Base-by-base conservation (phyloP, 768 basidiomycete genomes). In the Agaricus sinodeliciosus region DNA sequence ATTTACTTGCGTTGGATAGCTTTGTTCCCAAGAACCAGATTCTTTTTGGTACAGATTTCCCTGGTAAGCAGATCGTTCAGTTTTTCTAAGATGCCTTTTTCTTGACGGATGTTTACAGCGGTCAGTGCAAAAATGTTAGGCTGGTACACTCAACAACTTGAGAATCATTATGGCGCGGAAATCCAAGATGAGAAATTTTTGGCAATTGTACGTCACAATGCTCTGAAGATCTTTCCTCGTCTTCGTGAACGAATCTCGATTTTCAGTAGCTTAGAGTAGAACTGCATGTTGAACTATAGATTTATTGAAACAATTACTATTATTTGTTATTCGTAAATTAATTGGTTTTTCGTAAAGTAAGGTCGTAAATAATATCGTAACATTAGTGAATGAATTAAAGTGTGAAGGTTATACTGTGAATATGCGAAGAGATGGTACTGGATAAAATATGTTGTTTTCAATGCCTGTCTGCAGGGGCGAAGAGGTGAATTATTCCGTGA, bases 11-110 rank as follows among this genome's bases (percentile, higher is more conserved):
- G 3, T 69, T 84, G 60, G 70, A 81, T 43, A 62, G 63, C 16
- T 81, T 85, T 60, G 74, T 80, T 2, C 61, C 68, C 18, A 61
- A 66, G 1, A 76, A 80, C 42, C 80, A 66, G 34, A 65, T 90
- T 49, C 67, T 89, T 22, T 88, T 85, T 63, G 87, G 87, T 37
- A 84, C 82, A 13, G 87, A 90, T 64, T 86, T 85, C 60, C 87
- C 87, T 49, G 87, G 87, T 85, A 63, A 51, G 68, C 58, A 50
- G 42, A 13, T 43, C 28, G 41, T 48, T 13, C 42, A 3, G 15
- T 25, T 42, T 26, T n/a, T 48, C 36, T 26, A 9, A 12, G 40
- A 28, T 44, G 16, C 39, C 18, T 8, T 34, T n/a, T 18, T 44
- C 19, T 22, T 55, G 45, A 46, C 34, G 3, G 22, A 39, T 48